These are phyloP conservation scores for Tetracladium marchalianum DNA, from an alignment of 495 filamentous ascomycete genomes.

Conservation along the genomic window DNA sequence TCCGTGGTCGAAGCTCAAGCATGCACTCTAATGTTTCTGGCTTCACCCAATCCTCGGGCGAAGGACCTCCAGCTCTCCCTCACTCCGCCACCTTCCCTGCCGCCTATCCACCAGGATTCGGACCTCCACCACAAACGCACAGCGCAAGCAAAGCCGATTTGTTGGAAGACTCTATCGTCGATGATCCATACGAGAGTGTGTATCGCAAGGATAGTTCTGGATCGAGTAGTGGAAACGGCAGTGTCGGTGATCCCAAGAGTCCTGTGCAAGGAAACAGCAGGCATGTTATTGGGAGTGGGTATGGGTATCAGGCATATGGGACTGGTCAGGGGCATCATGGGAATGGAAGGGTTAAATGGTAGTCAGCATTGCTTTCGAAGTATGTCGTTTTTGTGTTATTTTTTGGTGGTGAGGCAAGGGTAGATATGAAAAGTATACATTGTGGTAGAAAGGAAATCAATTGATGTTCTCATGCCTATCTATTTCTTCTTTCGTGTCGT, in stretches of 20 bases:
- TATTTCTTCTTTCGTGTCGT: no score
- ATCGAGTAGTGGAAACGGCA: constrained; percentile 12
- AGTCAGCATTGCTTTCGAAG: no score
- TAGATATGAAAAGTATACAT: no score
- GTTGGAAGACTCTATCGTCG: neutral
- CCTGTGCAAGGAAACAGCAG: constrained; percentile 11
- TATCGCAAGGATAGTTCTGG: constrained; percentile 10
- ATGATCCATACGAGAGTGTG: neutral
- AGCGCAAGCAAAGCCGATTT: neutral
- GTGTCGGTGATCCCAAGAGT: constrained; percentile 20
- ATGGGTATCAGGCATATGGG: no score
- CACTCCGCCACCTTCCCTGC: neutral
- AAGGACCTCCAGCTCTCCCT: constrained; percentile 14
- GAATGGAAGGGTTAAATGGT: no score
- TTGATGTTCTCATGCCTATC: no score
- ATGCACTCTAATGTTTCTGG: constrained; percentile 60
- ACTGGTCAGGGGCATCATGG: no score
- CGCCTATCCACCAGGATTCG: neutral
- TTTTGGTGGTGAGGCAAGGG: no score
- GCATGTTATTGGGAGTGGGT: neutral
- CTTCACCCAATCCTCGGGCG: constrained; percentile 49
- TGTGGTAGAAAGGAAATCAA: no score
- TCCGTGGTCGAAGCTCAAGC: constrained; percentile 44
- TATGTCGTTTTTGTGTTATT: no score
- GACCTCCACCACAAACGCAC: neutral